Percentiles rank a stretch among this genome's conserved stretches.
phyloP scores from a whole-genome alignment of 2,329 filamentous ascomycete species.

The Lecanosticta acicola region DNA sequence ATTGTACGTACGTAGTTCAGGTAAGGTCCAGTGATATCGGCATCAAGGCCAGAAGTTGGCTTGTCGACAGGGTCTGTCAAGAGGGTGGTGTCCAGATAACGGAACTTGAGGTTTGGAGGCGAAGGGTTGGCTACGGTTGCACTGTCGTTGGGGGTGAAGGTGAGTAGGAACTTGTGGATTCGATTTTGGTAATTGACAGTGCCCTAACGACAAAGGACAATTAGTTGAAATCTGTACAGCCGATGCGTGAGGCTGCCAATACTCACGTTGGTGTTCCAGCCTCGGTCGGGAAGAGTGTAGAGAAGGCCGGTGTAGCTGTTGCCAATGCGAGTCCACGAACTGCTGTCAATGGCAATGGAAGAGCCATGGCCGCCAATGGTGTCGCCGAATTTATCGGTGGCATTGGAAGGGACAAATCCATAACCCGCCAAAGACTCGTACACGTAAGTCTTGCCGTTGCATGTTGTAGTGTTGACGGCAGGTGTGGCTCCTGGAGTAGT shows the following conservation, averaged over 20 bases:
- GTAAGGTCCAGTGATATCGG: conserved; percentile 48
- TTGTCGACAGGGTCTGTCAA: conserved; percentile 58
- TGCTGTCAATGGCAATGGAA: conserved; percentile 56
- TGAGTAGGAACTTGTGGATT: conserved; percentile 62
- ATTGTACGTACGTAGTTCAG: too few species aligned
- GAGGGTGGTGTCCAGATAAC: conserved; percentile 60
- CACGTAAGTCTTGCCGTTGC: conserved; percentile 57
- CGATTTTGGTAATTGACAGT: conserved; percentile 63
- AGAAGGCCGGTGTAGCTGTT: conserved; percentile 56
- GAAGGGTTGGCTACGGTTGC: conserved; percentile 52
- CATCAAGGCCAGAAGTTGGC: conserved; percentile 60
- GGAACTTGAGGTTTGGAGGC: conserved; percentile 55
- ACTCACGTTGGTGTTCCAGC: conserved; percentile 69
- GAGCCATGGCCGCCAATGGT: conserved; percentile 64
- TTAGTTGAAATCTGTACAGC: neutral
- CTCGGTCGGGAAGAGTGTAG: conserved; percentile 54
- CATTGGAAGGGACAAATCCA: conserved; percentile 54
- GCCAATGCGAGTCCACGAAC: conserved; percentile 52
- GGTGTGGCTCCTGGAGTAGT: conserved; percentile 1
- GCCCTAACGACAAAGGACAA: conserved; percentile 33
- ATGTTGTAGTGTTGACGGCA: conserved; percentile 47
- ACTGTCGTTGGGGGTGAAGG: conserved; percentile 49
- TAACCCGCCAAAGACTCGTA: conserved; percentile 64
- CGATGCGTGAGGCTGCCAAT: neutral
- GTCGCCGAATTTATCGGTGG: conserved; percentile 62